Conservation (phyloP, 345 rosid species). For the Capsella bursapastoris region DNA sequence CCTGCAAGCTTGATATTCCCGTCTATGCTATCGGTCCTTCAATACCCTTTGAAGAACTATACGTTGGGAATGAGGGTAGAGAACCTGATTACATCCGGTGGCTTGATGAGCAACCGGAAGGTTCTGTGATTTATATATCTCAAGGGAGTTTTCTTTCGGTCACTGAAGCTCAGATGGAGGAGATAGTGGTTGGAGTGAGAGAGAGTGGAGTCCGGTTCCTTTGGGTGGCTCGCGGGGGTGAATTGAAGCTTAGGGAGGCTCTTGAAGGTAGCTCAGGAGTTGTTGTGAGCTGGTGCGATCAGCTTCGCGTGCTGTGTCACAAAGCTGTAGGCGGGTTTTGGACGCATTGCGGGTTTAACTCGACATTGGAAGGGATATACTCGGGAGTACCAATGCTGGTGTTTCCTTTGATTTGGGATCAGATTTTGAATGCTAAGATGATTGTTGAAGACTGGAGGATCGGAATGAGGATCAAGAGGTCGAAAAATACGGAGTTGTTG, state of each 20-base stretch:
- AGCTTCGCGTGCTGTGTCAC: slow-evolving; percentile 58
- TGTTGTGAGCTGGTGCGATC: slow-evolving; percentile 62
- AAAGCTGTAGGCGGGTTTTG: slow-evolving; percentile 61
- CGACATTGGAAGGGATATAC: slow-evolving; percentile 57
- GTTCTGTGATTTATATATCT: slow-evolving; percentile 54
- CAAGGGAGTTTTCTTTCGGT: slow-evolving; percentile 52
- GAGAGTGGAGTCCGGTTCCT: slow-evolving; percentile 46
- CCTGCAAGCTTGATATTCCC: slow-evolving; percentile 33
- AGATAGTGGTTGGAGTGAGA: slow-evolving; percentile 45
- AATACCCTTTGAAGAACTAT: slow-evolving; percentile 45
- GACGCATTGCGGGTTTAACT: slow-evolving; percentile 77
- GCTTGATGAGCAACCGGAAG: slow-evolving; percentile 48
- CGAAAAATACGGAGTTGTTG: slow-evolving; percentile 26
- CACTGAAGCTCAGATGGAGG: slow-evolving; percentile 48
- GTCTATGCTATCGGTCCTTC: slow-evolving; percentile 51
- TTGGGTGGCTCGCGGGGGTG: slow-evolving; percentile 55
- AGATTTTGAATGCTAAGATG: slow-evolving; percentile 50
- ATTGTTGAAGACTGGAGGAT: slow-evolving; percentile 64
- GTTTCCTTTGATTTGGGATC: slow-evolving; percentile 58
- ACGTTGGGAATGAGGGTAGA: background rate
- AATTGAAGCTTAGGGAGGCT: background rate
- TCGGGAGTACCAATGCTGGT: slow-evolving; percentile 57
- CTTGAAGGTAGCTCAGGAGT: slow-evolving; percentile 34
- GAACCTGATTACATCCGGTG: slow-evolving; percentile 38
- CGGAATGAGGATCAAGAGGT: slow-evolving; percentile 50